These are phyloP conservation scores for Codiaeum variegatum DNA, from an alignment of 441 rosid species.

Conservation along the genomic window DNA sequence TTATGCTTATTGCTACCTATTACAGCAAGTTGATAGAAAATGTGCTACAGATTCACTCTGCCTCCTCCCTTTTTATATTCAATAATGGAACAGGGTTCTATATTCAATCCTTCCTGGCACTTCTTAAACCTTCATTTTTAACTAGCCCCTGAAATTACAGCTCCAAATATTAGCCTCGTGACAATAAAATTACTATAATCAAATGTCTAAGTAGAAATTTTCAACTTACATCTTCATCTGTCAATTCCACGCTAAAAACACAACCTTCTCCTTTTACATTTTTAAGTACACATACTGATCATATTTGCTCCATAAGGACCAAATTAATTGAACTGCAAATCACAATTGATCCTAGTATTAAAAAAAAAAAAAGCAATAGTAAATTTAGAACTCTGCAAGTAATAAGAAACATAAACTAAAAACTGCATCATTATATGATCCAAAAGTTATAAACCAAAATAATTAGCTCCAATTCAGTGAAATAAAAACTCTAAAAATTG, in stretches of 20 bases:
- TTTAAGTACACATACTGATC: slow-evolving; percentile 75
- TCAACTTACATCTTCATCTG: slow-evolving; percentile 82
- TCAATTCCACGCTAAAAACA: slow-evolving; percentile 89
- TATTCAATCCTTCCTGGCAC: neutral
- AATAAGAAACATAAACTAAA: too few species aligned
- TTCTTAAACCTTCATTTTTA: too few species aligned
- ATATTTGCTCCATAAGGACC: too few species aligned
- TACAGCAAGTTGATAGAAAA: neutral
- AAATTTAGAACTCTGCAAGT: too few species aligned
- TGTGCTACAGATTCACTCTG: neutral
- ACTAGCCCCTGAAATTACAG: neutral
- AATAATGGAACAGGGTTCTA: neutral
- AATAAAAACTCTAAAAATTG: too few species aligned
- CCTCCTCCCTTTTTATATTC: neutral
- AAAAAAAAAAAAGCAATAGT: too few species aligned
- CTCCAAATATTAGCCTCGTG: neutral
- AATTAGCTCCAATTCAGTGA: too few species aligned
- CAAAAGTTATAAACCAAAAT: too few species aligned
- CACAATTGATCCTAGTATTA: too few species aligned
- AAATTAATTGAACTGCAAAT: too few species aligned
- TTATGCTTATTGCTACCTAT: neutral
- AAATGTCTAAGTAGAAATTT: neutral
- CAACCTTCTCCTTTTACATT: slow-evolving; percentile 96
- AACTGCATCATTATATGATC: too few species aligned
- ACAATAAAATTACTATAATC: neutral